These are phyloP conservation scores for Hydrangea macrophylla DNA, from an alignment of 148 eudicot species.

Conservation along the genomic window DNA sequence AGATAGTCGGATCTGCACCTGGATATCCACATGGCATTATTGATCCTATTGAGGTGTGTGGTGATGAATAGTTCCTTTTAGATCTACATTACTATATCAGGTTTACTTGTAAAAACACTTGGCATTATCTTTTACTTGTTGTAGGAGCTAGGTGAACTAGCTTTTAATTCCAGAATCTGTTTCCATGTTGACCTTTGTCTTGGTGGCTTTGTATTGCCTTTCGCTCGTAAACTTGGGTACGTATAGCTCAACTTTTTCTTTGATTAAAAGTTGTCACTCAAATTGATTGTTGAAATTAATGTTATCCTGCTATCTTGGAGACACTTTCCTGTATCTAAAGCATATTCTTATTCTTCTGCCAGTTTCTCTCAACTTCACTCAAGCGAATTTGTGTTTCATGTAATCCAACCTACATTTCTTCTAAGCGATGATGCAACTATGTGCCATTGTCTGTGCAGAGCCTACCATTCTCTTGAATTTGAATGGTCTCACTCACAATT, in stretches of 20 bases:
- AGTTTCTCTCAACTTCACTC: background rate
- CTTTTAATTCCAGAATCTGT: constrained; percentile 64
- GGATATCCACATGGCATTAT: constrained; percentile 97
- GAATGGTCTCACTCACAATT: too few relatives aligned
- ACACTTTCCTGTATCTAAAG: background rate
- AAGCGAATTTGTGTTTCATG: background rate
- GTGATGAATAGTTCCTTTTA: background rate
- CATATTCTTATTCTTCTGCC: background rate
- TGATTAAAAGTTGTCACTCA: background rate
- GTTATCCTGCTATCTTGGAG: background rate
- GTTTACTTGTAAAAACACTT: constrained; percentile 11
- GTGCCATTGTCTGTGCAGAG: too few relatives aligned
- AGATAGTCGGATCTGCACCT: constrained; percentile 99
- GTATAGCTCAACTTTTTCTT: constrained; percentile 21
- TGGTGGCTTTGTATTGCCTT: constrained; percentile 97
- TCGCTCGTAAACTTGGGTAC: constrained; percentile 95
- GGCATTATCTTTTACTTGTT: constrained; percentile 19
- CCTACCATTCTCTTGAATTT: too few relatives aligned
- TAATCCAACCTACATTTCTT: background rate
- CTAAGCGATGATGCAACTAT: background rate
- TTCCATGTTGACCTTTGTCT: constrained; percentile 98
- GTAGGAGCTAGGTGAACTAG: constrained; percentile 92
- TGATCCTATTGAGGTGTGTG: constrained; percentile 83
- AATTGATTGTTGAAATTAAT: background rate
- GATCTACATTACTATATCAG: constrained; percentile 5